These are phyloP conservation scores for Protomyces macrosporus DNA, from an alignment of 1,139 yeast genomes.

Conservation along the genomic window DNA sequence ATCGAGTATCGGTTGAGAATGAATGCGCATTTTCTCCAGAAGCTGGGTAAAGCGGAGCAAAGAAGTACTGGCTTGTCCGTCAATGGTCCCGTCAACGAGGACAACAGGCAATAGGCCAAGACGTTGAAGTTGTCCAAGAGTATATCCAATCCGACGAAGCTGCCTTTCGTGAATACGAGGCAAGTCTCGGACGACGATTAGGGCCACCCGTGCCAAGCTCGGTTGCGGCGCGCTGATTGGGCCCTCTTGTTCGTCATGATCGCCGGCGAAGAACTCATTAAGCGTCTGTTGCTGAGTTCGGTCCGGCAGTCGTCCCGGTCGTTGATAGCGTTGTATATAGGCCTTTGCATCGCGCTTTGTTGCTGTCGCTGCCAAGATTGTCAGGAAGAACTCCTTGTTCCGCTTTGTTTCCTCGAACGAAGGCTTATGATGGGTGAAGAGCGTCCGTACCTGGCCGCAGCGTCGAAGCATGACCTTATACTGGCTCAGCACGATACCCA, in stretches of 20 bases:
- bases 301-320: constrained; percentile 34
- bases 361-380: constrained; percentile 59
- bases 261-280: constrained; percentile 8
- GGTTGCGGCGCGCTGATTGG: background rate
- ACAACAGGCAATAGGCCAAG: constrained; percentile 49
- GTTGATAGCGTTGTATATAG: constrained; percentile 47
- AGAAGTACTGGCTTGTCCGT: constrained; percentile 25
- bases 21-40: constrained; percentile 29
- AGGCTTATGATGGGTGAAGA: constrained; percentile 23
- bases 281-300: background rate
- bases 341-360: constrained; percentile 62
- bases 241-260: constrained; percentile 2
- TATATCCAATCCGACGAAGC: constrained; percentile 48
- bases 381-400: constrained; percentile 48
- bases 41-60: constrained; percentile 25
- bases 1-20: constrained; percentile 33
- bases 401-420: constrained; percentile 17
- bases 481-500: too few relatives aligned
- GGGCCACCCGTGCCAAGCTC: constrained; percentile 47
- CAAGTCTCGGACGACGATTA: constrained; percentile 47
- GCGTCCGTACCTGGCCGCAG: constrained; percentile 4
- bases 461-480: background rate
- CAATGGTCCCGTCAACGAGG: constrained; percentile 36
- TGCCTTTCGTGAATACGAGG: constrained; percentile 39
- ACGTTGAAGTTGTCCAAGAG: constrained; percentile 47